Percentiles rank a stretch among this genome's conserved stretches.
These are phyloP conservation scores for Eucalyptus rudis DNA, from an alignment of 345 rosid species.

Conservation along the genomic window DNA sequence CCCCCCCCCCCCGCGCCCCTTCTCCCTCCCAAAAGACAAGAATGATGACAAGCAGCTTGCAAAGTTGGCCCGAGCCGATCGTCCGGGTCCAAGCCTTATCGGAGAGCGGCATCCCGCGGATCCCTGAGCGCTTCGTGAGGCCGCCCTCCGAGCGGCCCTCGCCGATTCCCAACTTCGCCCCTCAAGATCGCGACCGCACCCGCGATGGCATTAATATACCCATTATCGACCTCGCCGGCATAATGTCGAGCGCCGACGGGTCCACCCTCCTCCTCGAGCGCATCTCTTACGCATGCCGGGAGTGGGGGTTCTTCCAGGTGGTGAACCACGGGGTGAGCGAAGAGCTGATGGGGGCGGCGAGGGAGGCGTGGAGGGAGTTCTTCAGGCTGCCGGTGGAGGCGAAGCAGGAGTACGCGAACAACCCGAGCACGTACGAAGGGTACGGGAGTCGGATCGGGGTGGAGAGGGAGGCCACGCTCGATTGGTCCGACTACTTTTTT, in stretches of 20 bases:
- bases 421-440: slow-evolving; percentile 75
- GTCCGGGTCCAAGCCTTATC: slow-evolving; percentile 77
- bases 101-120: slow-evolving; percentile 29
- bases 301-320: slow-evolving; percentile 85
- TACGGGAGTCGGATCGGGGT: slow-evolving; percentile 82
- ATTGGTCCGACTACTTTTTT: slow-evolving; percentile 82
- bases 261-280: neutral
- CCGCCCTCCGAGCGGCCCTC: slow-evolving; percentile 40
- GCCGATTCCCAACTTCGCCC: neutral
- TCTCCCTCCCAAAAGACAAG: neutral
- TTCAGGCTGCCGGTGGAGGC: slow-evolving; percentile 49
- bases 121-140: slow-evolving; percentile 53
- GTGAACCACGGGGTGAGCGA: slow-evolving; percentile 71
- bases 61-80: slow-evolving; percentile 78
- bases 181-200: neutral
- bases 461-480: slow-evolving; percentile 60
- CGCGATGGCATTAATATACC: slow-evolving; percentile 27
- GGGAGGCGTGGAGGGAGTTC: slow-evolving; percentile 55
- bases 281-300: slow-evolving; percentile 40
- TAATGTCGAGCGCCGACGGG: neutral
- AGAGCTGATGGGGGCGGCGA: slow-evolving; percentile 22
- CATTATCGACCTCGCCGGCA: slow-evolving; percentile 32
- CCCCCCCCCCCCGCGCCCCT: too few species aligned
- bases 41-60: neutral
- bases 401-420: slow-evolving; percentile 52